phyloP scores from a whole-genome alignment of 305 asterid genomes.

The Fraxinus sp. region DNA sequence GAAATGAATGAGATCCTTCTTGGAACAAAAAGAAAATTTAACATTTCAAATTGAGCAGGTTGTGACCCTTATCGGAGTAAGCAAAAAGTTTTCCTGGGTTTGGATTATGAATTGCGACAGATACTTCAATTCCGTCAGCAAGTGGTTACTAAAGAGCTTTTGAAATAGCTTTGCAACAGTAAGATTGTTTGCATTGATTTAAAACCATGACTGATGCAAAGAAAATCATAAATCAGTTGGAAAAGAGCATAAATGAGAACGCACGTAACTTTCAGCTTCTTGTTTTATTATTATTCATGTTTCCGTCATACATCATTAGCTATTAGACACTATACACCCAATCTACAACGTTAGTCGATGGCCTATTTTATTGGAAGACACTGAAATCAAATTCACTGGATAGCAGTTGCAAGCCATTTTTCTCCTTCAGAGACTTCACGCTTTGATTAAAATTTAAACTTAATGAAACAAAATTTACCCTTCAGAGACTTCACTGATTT shows the following conservation, averaged over 20 bases:
- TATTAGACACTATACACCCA: neutral
- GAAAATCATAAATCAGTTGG: too few species aligned
- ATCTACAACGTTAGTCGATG: neutral
- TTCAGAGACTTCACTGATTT: too few species aligned
- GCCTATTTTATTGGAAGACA: neutral
- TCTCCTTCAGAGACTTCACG: neutral
- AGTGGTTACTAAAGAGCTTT: too few species aligned
- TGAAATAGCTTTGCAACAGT: too few species aligned
- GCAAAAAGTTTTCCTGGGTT: neutral
- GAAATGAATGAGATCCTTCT: neutral
- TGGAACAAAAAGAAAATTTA: neutral
- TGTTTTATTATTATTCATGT: too few species aligned
- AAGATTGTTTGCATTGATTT: too few species aligned
- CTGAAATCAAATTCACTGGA: neutral
- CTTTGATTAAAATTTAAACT: neutral
- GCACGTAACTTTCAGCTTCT: neutral
- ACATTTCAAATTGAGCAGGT: neutral
- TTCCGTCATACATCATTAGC: neutral
- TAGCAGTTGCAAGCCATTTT: neutral
- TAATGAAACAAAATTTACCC: neutral
- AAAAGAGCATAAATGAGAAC: too few species aligned
- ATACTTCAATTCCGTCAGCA: too few species aligned
- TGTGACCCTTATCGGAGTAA: neutral
- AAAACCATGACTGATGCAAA: too few species aligned
- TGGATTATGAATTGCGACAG: too few species aligned